Percentiles rank a stretch among this genome's conserved stretches.
Conservation (phyloP, 805 yeast genomes). For the Debaryomyces castellii region DNA sequence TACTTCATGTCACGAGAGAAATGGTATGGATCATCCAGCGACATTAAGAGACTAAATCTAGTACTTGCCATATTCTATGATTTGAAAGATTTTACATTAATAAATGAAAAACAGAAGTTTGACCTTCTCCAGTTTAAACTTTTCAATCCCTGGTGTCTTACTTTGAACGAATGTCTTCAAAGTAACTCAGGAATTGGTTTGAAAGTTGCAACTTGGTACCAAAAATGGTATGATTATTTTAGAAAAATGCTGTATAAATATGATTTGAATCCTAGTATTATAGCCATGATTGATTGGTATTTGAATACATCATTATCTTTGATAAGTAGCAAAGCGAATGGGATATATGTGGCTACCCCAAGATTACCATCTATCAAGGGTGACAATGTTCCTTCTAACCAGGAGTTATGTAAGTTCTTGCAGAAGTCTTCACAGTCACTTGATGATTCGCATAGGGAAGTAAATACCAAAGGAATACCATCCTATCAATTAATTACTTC, state of each 20-base stretch:
- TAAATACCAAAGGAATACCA: slow-evolving; percentile 39
- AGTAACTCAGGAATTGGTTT: neutral
- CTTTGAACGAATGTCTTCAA: slow-evolving; percentile 11
- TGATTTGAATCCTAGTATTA: neutral
- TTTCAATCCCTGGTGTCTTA: slow-evolving; percentile 38
- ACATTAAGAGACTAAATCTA: slow-evolving; percentile 4
- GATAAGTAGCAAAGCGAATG: slow-evolving; percentile 6
- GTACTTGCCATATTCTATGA: slow-evolving; percentile 3
- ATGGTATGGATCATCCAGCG: neutral
- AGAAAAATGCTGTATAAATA: neutral
- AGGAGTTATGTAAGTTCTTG: neutral
- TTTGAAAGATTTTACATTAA: neutral
- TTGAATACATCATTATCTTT: slow-evolving; percentile 13
- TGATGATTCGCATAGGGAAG: neutral
- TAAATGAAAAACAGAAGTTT: neutral
- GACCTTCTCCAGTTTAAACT: slow-evolving; percentile 29
- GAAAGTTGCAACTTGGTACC: slow-evolving; percentile 27
- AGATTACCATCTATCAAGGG: slow-evolving; percentile 13
- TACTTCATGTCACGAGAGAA: slow-evolving; percentile 5
- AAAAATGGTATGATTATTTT: slow-evolving; percentile 25
- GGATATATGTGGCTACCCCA: neutral
- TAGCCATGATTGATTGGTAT: slow-evolving; percentile 18
- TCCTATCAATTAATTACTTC: slow-evolving; percentile 43
- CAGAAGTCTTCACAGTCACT: neutral
- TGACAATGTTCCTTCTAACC: slow-evolving; percentile 3